Evolutionary conservation across 179 eudicot species (phyloP), one percentile per base, ranked within the genome.

Genomic region (Vitellaria paradoxa): DNA sequence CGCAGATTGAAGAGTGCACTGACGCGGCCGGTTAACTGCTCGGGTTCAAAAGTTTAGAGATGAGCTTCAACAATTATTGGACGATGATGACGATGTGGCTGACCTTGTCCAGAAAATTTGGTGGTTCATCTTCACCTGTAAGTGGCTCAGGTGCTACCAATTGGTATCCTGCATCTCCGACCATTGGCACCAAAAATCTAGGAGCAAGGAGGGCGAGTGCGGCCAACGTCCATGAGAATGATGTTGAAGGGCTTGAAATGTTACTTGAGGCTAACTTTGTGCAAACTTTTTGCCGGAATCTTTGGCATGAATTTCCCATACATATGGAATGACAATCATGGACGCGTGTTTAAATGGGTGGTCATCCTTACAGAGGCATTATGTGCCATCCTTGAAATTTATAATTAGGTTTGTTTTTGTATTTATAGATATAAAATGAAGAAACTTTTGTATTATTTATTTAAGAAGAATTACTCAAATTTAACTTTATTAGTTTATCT

Each of bases 1-100:
- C 89, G 98, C 72, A 95, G 93, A 82, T 74, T 93, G 82, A 95
- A 95, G 86, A 93, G 98, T 83, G 92, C 93, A 62, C 93, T 95
- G 99, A 93, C 99, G 46, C n/a, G n/a, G n/a, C n/a, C 85, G 99
- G 84, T 85, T 95, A 83, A 95, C 97, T 70, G 98, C 95, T 76
- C 93, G 99, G 73, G 97, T 95, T 73, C 98, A 95, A 76, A 95
- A 95, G 99, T 97, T 95, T 70, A 88, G 97, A 72, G 99, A 95
- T 83, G 99, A 95, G 84, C 93, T 95, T 73, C 97, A 95, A 82
- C 99, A 93, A 80, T 93, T 95, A 72, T 82, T 95, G 83, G 99
- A 95, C 83, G 99, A 93, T 70, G 99, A 95, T 55, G 99, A 90
- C 78, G 99, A 95, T 77, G 93, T 95, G 99, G 97, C 97, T 42